Percentiles rank a stretch among this genome's conserved stretches.
Conservation (phyloP, 2,329 filamentous ascomycete genomes). For the Cladosporium cucumerinum region DNA sequence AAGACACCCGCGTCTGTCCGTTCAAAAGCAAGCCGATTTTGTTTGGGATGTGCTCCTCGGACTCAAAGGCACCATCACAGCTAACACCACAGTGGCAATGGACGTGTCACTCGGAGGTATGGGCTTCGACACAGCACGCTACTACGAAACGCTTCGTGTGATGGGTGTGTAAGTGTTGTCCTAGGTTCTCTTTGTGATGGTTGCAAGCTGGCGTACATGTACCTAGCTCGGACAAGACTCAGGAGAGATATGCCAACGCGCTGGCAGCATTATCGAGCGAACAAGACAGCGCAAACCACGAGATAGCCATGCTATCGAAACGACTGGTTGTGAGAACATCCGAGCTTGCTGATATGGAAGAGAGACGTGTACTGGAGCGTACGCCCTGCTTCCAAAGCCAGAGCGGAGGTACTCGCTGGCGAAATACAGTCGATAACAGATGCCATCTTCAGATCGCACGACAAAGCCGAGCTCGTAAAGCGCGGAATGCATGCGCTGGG, state of each 20-base stretch:
- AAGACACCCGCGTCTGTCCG: no score
- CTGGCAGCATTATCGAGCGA: not conserved
- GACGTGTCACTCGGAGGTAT: not conserved
- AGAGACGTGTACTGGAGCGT: no score
- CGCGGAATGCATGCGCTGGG: no score
- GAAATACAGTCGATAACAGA: no score
- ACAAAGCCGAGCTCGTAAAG: no score
- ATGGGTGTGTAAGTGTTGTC: not conserved
- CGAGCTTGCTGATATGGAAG: no score
- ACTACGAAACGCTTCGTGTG: not conserved
- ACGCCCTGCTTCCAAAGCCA: no score
- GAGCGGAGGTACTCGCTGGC: no score
- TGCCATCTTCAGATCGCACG: no score
- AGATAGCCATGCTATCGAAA: no score
- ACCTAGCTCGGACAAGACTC: not conserved
- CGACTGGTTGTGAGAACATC: no score
- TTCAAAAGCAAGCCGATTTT: not conserved
- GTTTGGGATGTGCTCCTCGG: not conserved
- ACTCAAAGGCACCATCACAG: not conserved
- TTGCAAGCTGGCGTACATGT: not conserved
- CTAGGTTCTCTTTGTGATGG: not conserved
- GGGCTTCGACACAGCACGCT: not conserved
- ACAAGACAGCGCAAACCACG: no score
- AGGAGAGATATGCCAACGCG: not conserved
- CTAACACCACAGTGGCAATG: not conserved